Evolutionary conservation across 1,139 yeast genomes (phyloP), one percentile per base, ranked within the genome.

Genomic region (Saccharomyces hybrid): DNA sequence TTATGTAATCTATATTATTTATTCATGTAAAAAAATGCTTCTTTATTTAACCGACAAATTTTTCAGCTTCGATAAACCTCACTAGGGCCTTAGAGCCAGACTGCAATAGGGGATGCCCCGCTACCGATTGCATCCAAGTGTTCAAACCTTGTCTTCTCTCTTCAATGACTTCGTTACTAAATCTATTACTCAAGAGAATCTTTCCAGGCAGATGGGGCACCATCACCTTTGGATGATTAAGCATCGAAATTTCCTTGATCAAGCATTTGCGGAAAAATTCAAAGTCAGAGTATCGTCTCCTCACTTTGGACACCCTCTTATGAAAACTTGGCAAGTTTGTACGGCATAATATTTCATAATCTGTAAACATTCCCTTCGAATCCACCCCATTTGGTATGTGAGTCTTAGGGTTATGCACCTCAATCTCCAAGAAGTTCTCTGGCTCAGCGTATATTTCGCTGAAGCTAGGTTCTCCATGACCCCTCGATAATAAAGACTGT

Each of bases 61-160:
- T 59, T 7, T 90, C 96, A 65, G 88, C 93, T 70, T 91, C 97
- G 53, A 93, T 83, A 65, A 93, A 93, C 51, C 91, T 86, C 56
- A 86, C 84, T 61, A 93, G 77, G 0, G 88, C 82, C 61, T 82
- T 81, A n/a, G 93, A 83, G 0, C 96, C 96, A 0, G 97, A 88
- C 71, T 93, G 98, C 56, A 93, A 73, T 58, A 93, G 73, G 1
- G 99, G 99, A 69, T 93, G 99, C 8, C 97, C 96, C 19, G 96
- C 95, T 11, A 93, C 96, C 28, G 81, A 77, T 55, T 80, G 79
- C 48, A 93, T 70, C 71, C 95, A 93, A 66, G 81, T 81, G 68
- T 90, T 96, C 52, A 93, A 76, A 0, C 97, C 97, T 61, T 79
- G 83, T 56, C 97, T 76, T 63, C 99, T 78, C 56, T 82, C 83